Percentiles rank a stretch among this genome's conserved stretches.
Conservation (phyloP, 257 asterid genomes). For the Pogostemon cablin region DNA sequence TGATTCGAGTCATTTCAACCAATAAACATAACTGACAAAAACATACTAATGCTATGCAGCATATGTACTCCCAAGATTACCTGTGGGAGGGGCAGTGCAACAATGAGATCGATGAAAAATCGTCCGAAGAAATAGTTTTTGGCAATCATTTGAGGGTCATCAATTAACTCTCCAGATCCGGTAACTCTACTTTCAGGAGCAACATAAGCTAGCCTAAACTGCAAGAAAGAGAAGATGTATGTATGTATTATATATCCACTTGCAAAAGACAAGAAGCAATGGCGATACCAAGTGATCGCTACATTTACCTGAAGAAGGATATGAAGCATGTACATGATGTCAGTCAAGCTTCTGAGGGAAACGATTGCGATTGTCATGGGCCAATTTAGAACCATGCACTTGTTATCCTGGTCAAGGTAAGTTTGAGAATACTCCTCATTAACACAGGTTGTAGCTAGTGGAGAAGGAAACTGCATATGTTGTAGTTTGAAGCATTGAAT, state of each 20-base stretch:
- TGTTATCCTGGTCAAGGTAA: slow-evolving; percentile 48
- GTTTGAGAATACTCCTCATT: background rate
- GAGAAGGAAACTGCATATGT: background rate
- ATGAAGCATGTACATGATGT: slow-evolving; percentile 67
- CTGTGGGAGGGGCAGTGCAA: slow-evolving; percentile 81
- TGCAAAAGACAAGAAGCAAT: background rate
- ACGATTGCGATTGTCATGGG: slow-evolving; percentile 56
- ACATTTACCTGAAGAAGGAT: slow-evolving; percentile 77
- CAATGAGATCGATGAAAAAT: slow-evolving; percentile 61
- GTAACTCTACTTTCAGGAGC: slow-evolving; percentile 76
- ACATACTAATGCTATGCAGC: background rate
- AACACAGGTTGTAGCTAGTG: background rate
- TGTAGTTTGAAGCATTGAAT: no score
- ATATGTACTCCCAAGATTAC: slow-evolving; percentile 34
- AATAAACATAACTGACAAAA: background rate
- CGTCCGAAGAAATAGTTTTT: slow-evolving; percentile 58
- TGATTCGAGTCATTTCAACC: background rate
- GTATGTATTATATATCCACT: background rate
- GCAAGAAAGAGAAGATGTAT: slow-evolving; percentile 44
- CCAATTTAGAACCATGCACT: slow-evolving; percentile 61
- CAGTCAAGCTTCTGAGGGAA: slow-evolving; percentile 67
- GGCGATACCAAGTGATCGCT: background rate
- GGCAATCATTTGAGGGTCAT: slow-evolving; percentile 70
- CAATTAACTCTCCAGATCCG: slow-evolving; percentile 81
- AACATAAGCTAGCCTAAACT: slow-evolving; percentile 86